A percentile compares a stretch with the other conserved stretches of the same genome.
These are phyloP conservation scores for Lobosporangium transversale DNA, from an alignment of 192 early-diverging fungal genomes.

Conservation along the genomic window DNA sequence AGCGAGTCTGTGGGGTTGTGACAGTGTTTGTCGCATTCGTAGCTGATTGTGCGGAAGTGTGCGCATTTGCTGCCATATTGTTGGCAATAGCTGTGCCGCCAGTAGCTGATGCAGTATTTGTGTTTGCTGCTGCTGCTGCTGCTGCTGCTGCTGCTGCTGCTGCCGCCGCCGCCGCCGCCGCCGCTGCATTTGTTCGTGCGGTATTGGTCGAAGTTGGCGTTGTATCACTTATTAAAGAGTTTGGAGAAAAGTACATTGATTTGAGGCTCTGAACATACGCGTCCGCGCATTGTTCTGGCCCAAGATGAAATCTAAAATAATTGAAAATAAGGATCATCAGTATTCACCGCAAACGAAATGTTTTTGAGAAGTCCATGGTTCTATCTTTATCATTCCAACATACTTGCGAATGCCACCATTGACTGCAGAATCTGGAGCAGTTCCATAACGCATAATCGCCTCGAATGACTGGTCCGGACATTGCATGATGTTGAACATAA, in stretches of 20 bases:
- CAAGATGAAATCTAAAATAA: slow-evolving; percentile 31
- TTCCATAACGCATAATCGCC: slow-evolving; percentile 76
- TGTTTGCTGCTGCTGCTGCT: background rate
- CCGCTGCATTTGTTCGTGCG: slow-evolving; percentile 30
- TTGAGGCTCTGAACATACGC: slow-evolving; percentile 48
- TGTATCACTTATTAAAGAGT: slow-evolving; percentile 40
- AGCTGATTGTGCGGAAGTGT: background rate
- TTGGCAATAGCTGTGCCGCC: background rate
- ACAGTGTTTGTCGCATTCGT: slow-evolving; percentile 4
- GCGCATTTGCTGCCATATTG: background rate
- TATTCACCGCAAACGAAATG: too few species aligned
- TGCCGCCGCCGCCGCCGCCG: slow-evolving; percentile 7
- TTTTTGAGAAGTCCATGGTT: background rate
- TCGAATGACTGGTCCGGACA: slow-evolving; percentile 62
- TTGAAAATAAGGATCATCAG: background rate
- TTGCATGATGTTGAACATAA: slow-evolving; percentile 69
- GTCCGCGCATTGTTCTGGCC: slow-evolving; percentile 51
- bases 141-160: slow-evolving; percentile 13
- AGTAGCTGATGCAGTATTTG: background rate
- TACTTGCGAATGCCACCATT: slow-evolving; percentile 74
- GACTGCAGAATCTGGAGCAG: slow-evolving; percentile 67
- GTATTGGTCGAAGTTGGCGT: slow-evolving; percentile 44
- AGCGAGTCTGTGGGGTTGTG: slow-evolving; percentile 32
- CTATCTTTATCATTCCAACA: too few species aligned
- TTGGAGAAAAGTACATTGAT: slow-evolving; percentile 33